These are phyloP conservation scores for Hypoxylon sp. DNA, from an alignment of 2,329 filamentous ascomycete species.

Conservation along the genomic window DNA sequence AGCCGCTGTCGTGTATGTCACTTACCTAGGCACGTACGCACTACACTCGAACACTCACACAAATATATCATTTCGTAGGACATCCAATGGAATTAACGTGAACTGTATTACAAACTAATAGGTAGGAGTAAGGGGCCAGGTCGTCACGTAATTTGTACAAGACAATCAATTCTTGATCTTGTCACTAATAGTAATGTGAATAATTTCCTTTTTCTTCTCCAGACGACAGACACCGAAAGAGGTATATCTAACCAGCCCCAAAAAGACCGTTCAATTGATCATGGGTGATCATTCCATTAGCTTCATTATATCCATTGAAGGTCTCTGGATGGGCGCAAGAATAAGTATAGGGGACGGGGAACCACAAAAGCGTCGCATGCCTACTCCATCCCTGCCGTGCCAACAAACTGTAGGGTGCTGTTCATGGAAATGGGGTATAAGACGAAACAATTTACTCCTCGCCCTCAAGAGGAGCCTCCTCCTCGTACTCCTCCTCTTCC, in stretches of 20 bases:
- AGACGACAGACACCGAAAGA: conserved; percentile 52
- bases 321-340: conserved; percentile 47
- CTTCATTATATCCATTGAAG: conserved; percentile 49
- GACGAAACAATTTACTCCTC: conserved; percentile 68
- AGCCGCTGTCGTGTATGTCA: too few species aligned
- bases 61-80: neutral
- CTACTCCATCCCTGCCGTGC: conserved; percentile 37
- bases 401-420: conserved; percentile 37
- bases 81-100: neutral
- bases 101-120: conserved; percentile 27
- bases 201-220: conserved; percentile 50
- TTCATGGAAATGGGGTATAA: conserved; percentile 44
- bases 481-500: conserved; percentile 95
- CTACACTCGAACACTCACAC: neutral
- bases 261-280: conserved; percentile 47
- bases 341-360: conserved; percentile 46
- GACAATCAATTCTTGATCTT: conserved; percentile 54
- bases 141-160: conserved; percentile 49
- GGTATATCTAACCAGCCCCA: conserved; percentile 55
- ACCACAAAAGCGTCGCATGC: conserved; percentile 42
- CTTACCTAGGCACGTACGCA: neutral
- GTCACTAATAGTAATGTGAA: conserved; percentile 54
- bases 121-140: neutral
- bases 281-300: conserved; percentile 49
- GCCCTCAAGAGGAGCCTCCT: conserved; percentile 80